A percentile compares a stretch with the other conserved stretches of the same genome.
phyloP scores from a whole-genome alignment of 2,329 filamentous ascomycete genomes.

The Diaporthe vaccinii region DNA sequence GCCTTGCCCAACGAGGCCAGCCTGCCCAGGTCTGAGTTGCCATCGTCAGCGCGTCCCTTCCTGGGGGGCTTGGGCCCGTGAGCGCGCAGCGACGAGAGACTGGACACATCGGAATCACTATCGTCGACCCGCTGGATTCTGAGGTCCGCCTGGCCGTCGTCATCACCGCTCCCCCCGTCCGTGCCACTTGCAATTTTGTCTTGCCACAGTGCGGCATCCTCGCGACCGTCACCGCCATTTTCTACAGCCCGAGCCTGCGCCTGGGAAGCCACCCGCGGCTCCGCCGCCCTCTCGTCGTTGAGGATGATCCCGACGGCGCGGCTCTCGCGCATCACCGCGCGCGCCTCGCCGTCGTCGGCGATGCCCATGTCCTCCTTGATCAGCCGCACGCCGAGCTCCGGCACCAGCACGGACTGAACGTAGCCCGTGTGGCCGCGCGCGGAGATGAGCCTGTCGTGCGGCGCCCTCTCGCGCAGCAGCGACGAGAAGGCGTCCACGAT shows the following conservation, averaged over 20 bases:
- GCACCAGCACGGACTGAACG: slow-evolving; percentile 82
- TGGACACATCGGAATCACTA: slow-evolving; percentile 36
- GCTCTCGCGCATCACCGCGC: slow-evolving; percentile 74
- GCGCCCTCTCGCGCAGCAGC: slow-evolving; percentile 71
- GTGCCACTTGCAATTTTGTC: slow-evolving; percentile 44
- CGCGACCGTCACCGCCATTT: slow-evolving; percentile 42
- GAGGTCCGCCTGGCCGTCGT: slow-evolving; percentile 6
- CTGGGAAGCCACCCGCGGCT: slow-evolving; percentile 52
- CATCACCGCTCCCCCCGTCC: slow-evolving; percentile 39
- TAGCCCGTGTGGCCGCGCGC: slow-evolving; percentile 76
- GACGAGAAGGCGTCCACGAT: slow-evolving; percentile 73
- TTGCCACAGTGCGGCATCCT: slow-evolving; percentile 43
- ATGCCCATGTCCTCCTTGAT: slow-evolving; percentile 70
- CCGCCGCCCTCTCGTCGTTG: slow-evolving; percentile 74
- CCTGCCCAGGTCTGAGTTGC: not conserved
- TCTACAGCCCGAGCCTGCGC: not conserved
- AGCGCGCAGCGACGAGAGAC: slow-evolving; percentile 7
- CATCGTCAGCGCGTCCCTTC: not conserved
- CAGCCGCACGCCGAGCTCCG: slow-evolving; percentile 72
- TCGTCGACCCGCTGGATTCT: slow-evolving; percentile 29
- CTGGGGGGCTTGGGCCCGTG: not conserved
- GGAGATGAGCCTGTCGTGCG: slow-evolving; percentile 75
- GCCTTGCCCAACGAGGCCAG: not conserved
- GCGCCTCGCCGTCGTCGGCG: slow-evolving; percentile 55
- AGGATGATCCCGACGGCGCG: slow-evolving; percentile 76